A percentile compares a stretch with the other conserved stretches of the same genome.
Conservation (phyloP, 129 eudicot species). For the Lactuca saligna region DNA sequence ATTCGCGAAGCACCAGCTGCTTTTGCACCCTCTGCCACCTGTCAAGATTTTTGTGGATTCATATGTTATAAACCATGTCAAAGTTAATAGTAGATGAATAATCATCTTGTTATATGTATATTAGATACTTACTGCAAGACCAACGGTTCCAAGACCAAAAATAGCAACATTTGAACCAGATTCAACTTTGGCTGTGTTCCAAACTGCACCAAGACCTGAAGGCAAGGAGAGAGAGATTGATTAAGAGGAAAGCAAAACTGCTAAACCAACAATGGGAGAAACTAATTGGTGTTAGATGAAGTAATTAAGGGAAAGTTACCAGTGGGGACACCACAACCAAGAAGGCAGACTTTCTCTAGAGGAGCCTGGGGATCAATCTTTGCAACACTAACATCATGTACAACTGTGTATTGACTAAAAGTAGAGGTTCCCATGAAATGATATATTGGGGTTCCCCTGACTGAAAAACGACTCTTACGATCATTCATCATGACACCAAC, state of each 20-base stretch:
- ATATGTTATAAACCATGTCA: background rate
- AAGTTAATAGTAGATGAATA: slow-evolving; percentile 11
- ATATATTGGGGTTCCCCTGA: slow-evolving; percentile 88
- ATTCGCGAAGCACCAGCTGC: slow-evolving; percentile 95
- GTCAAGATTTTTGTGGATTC: slow-evolving; percentile 8
- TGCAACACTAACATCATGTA: slow-evolving; percentile 98
- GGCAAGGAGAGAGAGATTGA: background rate
- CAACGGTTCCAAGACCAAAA: slow-evolving; percentile 97
- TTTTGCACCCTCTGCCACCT: slow-evolving; percentile 99
- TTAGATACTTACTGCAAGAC: slow-evolving; percentile 84
- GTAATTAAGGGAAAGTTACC: slow-evolving; percentile 34
- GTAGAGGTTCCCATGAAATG: slow-evolving; percentile 99
- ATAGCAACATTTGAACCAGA: slow-evolving; percentile 90
- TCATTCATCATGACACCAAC: slow-evolving; percentile 98
- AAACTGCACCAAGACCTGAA: slow-evolving; percentile 95
- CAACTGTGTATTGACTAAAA: slow-evolving; percentile 97
- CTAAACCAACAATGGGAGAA: background rate
- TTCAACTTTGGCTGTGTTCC: slow-evolving; percentile 98
- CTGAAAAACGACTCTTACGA: slow-evolving; percentile 89
- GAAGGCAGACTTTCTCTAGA: slow-evolving; percentile 92
- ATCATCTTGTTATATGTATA: background rate
- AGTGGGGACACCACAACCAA: slow-evolving; percentile 96
- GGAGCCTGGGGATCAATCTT: slow-evolving; percentile 92
- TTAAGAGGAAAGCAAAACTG: background rate
- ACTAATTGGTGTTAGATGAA: background rate